Conservation (phyloP, 129 eudicot genomes). For the Flaveria ramosissima region DNA sequence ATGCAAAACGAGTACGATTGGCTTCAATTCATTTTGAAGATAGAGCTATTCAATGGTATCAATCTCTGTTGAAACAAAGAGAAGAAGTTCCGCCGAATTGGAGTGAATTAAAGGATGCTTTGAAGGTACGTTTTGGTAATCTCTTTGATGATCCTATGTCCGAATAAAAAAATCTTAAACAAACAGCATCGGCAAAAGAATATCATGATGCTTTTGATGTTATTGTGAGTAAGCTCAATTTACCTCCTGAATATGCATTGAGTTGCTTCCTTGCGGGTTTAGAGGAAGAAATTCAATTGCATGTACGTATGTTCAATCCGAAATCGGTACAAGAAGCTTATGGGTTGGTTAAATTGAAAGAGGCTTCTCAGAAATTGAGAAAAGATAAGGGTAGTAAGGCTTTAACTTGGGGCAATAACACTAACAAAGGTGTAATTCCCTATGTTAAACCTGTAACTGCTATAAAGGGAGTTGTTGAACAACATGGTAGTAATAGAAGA, state of each 20-base stretch:
- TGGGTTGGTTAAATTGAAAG: neutral
- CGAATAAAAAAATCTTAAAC: neutral
- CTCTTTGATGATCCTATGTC: neutral
- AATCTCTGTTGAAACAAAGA: neutral
- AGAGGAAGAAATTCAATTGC: neutral
- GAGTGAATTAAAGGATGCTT: neutral
- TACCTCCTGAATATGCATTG: neutral
- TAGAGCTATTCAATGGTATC: neutral
- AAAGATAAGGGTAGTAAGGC: no score
- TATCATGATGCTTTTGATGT: conserved; percentile 1
- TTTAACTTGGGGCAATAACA: no score
- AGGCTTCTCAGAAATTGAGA: neutral
- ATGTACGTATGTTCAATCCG: neutral
- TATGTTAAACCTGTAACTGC: no score
- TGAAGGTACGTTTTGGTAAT: neutral
- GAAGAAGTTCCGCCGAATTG: neutral
- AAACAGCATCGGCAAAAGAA: neutral
- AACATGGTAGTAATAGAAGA: neutral
- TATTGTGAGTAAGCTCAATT: neutral
- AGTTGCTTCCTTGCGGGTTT: neutral
- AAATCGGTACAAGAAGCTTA: neutral
- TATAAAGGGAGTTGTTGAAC: no score
- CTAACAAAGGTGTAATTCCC: no score
- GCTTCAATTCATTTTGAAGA: neutral
- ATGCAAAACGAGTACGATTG: neutral